Conservation (phyloP, 768 basidiomycete genomes). For the Phlegmacium glaucopus region DNA sequence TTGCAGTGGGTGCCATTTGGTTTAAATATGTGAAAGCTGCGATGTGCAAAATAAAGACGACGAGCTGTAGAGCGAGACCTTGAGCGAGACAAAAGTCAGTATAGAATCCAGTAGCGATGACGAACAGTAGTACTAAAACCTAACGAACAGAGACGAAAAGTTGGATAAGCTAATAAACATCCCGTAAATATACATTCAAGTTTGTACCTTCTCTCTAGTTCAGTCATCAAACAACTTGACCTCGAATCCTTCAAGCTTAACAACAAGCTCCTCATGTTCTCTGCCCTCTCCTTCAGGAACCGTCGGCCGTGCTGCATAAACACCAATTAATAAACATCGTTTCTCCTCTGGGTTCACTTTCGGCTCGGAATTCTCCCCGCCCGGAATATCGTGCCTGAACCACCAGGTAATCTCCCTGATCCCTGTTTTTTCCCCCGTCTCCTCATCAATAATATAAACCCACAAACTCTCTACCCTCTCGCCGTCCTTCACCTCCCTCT, state of each 20-base stretch:
- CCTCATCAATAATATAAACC: conserved; percentile 26
- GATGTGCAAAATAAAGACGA: too few species aligned
- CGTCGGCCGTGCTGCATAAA: conserved; percentile 26
- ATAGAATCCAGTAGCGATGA: too few species aligned
- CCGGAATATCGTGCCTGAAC: conserved; percentile 26
- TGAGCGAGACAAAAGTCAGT: too few species aligned
- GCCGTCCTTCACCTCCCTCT: conserved; percentile 24
- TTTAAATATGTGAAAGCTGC: too few species aligned
- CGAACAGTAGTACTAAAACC: too few species aligned
- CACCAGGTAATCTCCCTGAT: conserved; percentile 32
- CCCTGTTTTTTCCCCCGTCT: conserved; percentile 28
- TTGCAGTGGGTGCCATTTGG: too few species aligned
- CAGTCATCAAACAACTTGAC: conserved; percentile 30
- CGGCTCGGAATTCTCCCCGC: conserved; percentile 1
- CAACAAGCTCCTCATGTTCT: conserved; percentile 23
- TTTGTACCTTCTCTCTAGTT: background rate
- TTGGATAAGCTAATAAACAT: too few species aligned
- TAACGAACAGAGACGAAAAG: too few species aligned
- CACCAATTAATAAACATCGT: conserved; percentile 18
- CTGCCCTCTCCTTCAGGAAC: conserved; percentile 23
- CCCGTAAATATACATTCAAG: too few species aligned
- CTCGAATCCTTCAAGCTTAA: conserved; percentile 26
- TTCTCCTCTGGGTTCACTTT: conserved; percentile 7
- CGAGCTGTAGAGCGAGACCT: too few species aligned
- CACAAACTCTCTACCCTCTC: conserved; percentile 30